phyloP scores from a whole-genome alignment of 2,329 filamentous ascomycete genomes.

The Neonectria punicea region DNA sequence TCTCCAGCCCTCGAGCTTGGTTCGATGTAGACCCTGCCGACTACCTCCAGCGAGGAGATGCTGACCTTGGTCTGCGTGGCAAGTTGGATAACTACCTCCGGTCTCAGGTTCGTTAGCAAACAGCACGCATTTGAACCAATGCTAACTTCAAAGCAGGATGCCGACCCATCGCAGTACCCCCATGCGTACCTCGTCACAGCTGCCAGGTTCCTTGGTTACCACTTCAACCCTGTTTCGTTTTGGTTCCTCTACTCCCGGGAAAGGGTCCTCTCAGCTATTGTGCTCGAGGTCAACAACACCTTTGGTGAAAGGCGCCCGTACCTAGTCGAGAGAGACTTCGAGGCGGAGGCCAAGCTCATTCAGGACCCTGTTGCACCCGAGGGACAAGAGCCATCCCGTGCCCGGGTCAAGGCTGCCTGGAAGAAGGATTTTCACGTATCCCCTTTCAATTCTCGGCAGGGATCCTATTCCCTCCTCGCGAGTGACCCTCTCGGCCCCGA shows the following conservation, averaged over 20 bases:
- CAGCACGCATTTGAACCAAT: neutral
- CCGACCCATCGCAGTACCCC: conserved; percentile 69
- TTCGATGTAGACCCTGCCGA: conserved; percentile 69
- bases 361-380: neutral
- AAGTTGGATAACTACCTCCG: conserved; percentile 71
- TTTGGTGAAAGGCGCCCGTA: conserved; percentile 72
- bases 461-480: conserved; percentile 62
- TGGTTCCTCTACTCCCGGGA: conserved; percentile 78
- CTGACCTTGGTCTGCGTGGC: conserved; percentile 64
- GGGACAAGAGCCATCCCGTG: conserved; percentile 2
- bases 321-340: conserved; percentile 43
- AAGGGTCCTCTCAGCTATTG: conserved; percentile 69
- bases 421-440: conserved; percentile 81
- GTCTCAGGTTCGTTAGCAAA: conserved; percentile 58
- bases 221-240: conserved; percentile 81
- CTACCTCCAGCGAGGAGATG: conserved; percentile 67
- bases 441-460: conserved; percentile 74
- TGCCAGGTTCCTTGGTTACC: conserved; percentile 74
- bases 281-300: conserved; percentile 81
- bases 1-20: conserved; percentile 56
- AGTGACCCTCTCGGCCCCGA: conserved; percentile 56
- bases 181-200: conserved; percentile 78
- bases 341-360: conserved; percentile 33
- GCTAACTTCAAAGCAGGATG: conserved; percentile 55
- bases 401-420: conserved; percentile 63